Percentiles rank a stretch among this genome's conserved stretches.
phyloP scores from a whole-genome alignment of 169 alveolate genomes.

The Cryptosporidium tyzzeri region DNA sequence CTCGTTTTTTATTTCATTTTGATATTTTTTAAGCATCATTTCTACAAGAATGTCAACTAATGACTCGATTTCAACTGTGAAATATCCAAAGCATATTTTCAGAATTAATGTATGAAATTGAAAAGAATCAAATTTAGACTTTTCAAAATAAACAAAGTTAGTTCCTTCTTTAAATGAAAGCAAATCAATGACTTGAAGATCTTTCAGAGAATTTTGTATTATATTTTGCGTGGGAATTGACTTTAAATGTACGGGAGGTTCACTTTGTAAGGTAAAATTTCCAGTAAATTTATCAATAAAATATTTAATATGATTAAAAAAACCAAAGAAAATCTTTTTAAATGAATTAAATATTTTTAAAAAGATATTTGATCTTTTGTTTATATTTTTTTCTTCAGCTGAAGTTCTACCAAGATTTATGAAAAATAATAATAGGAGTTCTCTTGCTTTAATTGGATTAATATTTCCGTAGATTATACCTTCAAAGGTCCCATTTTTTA shows the following conservation, averaged over 20 bases:
- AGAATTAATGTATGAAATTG: not conserved
- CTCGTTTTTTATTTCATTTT: not conserved
- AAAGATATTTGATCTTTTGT: not conserved
- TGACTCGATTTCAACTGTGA: constrained; percentile 22
- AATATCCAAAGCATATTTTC: constrained; percentile 15
- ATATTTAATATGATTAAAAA: not conserved
- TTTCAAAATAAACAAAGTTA: constrained; percentile 30
- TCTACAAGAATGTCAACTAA: constrained; percentile 16
- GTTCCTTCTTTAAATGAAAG: constrained; percentile 12
- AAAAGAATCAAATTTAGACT: not conserved
- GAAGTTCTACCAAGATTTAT: constrained; percentile 48
- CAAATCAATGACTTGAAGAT: constrained; percentile 30
- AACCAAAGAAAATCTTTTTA: not conserved
- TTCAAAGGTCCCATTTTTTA: constrained; percentile 22
- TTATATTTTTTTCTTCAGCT: not conserved
- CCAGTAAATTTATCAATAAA: not conserved
- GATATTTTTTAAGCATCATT: not conserved
- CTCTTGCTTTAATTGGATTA: constrained; percentile 47
- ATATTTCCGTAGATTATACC: constrained; percentile 43
- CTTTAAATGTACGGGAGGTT: not conserved
- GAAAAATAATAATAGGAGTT: constrained; percentile 35
- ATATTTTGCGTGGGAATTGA: not conserved
- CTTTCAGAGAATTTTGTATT: not conserved
- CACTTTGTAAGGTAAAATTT: not conserved
- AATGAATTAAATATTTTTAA: not conserved